Base-by-base conservation (phyloP, 352 stramenopile genomes). In the Pythium brassicae region DNA sequence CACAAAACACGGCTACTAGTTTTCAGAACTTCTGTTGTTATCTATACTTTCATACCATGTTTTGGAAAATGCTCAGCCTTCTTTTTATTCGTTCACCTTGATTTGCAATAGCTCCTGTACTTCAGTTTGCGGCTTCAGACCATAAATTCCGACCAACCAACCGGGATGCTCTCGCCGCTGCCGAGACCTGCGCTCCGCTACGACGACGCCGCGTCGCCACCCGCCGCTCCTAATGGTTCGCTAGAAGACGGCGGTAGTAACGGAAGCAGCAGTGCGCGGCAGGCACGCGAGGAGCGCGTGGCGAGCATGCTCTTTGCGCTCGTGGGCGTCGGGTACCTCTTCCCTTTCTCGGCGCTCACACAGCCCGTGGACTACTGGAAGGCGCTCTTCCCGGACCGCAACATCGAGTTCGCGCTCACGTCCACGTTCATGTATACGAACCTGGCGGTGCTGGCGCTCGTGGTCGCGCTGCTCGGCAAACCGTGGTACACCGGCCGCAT, bases 311-410 rank as follows among this genome's bases (percentile, higher is more conserved):
- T 94, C 23, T 90, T 92, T 50, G 63, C 74, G 50, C 74, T 92
- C 48, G 73, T 91, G 22, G 83, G 81, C 52, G 73, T 91, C 39
- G 85, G 82, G 23, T 94, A 94, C 62, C 66, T 94, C 54, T 94
- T 94, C 62, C 85, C 85, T 17, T 94, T 94, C 66, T 94, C 85
- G 45, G 85, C 85, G 48, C 78, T 94, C 57, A 94, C 85, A 42
- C 85, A 94, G 66, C 85, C 85, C n/a, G 82, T 92, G 53, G 85
- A 94, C 69, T 94, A 92, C 66, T 94, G 85, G 82, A 83, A 86
- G 51, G 66, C 87, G 69, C 69, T 92, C 17, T 94, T 92, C 57
- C 85, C 85, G 3, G 78, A 92, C 66, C 92, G 74, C 63, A 94
- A 92, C 66, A 89, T 94, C 52, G 85, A 94, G 64, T 94, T 92